Evolutionary conservation across 495 filamentous ascomycete species (phyloP).

Genomic region (Penicillium desertorum): DNA sequence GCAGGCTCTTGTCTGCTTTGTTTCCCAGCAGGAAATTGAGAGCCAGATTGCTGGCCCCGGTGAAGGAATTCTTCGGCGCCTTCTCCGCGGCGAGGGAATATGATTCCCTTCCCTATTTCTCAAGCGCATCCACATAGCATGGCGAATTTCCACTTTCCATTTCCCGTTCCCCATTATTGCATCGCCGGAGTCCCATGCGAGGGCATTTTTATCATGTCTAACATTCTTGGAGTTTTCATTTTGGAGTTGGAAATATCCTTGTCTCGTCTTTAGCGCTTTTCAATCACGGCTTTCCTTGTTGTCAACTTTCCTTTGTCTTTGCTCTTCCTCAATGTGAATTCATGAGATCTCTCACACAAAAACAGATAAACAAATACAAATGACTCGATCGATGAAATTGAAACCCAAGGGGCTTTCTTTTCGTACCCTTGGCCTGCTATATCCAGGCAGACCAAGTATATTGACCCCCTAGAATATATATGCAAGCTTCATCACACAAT

Average conservation of each 20-base stretch:
- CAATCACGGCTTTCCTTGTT: slow-evolving; percentile 7
- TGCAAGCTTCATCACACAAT: too few species aligned
- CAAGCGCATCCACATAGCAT: background rate
- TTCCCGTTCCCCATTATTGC: slow-evolving; percentile 9
- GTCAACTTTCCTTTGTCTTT: slow-evolving; percentile 15
- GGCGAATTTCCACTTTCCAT: background rate
- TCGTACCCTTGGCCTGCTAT: background rate
- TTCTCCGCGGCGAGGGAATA: slow-evolving; percentile 46
- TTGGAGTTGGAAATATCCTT: slow-evolving; percentile 15
- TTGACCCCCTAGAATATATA: too few species aligned
- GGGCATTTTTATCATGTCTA: slow-evolving; percentile 20
- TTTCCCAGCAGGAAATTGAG: slow-evolving; percentile 74
- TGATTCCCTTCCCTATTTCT: slow-evolving; percentile 17
- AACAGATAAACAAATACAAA: slow-evolving; percentile 1
- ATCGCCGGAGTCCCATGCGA: slow-evolving; percentile 15
- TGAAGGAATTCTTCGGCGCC: slow-evolving; percentile 47
- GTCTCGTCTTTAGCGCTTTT: slow-evolving; percentile 14
- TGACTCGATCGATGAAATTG: background rate
- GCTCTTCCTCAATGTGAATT: background rate
- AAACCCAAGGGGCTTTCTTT: background rate
- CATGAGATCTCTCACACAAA: background rate
- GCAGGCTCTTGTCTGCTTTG: slow-evolving; percentile 70
- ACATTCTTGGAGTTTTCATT: slow-evolving; percentile 22
- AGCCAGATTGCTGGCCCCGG: slow-evolving; percentile 68
- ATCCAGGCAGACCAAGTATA: background rate